Base-by-base conservation (phyloP, 2,329 filamentous ascomycete species). In the Ophidiomyces ophidiicola region DNA sequence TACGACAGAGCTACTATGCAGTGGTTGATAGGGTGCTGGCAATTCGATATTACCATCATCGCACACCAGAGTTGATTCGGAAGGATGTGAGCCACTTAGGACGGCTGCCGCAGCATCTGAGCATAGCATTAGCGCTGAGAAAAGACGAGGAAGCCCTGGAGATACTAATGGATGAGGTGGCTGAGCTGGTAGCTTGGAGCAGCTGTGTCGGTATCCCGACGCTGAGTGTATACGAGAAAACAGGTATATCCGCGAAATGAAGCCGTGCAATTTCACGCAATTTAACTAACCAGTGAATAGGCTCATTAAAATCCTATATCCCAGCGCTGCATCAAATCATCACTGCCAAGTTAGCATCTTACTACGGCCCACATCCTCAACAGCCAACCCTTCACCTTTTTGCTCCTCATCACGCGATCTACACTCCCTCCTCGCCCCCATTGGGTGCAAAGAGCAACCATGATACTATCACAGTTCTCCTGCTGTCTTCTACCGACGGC, bases 111-210 rank as follows among this genome's bases (percentile, higher is more conserved):
- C 74, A 81, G 48, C 90, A 98, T 56, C 60, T 98, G 36, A 94
- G 86, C 55, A 80, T 93, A 7, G 79, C 96, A 39, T 63, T 98
- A 43, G 88, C 52, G 69, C 79, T 55, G 74, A 80, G 43, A 58
- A 78, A 42, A 70, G 77, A 54, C 71, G 80, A 51, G 72, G 80
- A 83, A 36, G 83, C 83, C 11, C 60, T 96, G 32, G 85, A 94
- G 52, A 76, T 79, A 17, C 63, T 98, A 44, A 77, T 96, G 53
- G 84, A 92, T 51, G 86, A 98, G 62, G 82, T 85, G 10, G 82
- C 87, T 28, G 90, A 98, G 58, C 73, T 98, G 45, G 78, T 83
- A 14, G 88, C 88, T 2, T 98, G 90, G 90, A 90, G 82, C 57
- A 80, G 85, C 19, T 85, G 85, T 53, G 82, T 84, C 17, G 86